phyloP scores from a whole-genome alignment of 441 rosid genomes.

The Bruguiera hainesii region DNA sequence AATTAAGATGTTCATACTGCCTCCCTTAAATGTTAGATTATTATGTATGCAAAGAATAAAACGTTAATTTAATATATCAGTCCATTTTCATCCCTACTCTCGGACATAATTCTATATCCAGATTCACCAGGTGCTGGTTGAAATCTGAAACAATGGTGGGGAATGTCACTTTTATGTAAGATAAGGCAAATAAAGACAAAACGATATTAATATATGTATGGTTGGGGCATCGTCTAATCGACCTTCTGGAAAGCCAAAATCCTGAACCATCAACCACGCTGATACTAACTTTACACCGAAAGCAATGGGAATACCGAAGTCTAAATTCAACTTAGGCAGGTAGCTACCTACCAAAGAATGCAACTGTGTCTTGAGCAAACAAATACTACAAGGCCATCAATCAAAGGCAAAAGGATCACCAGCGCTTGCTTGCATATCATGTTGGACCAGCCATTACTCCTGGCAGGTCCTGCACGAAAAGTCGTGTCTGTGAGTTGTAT shows the following conservation, averaged over 20 bases:
- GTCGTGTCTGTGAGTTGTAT: background rate
- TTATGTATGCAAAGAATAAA: too few species aligned
- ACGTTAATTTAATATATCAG: too few species aligned
- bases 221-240: background rate
- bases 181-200: background rate
- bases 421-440: conserved; percentile 4
- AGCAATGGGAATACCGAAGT: conserved; percentile 8
- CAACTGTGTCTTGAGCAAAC: conserved; percentile 11
- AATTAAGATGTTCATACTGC: too few species aligned
- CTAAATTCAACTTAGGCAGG: conserved; percentile 11
- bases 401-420: background rate
- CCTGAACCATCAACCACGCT: background rate
- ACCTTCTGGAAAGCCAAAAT: conserved; percentile 4
- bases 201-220: background rate
- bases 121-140: too few species aligned
- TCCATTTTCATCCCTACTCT: too few species aligned
- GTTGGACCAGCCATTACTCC: background rate
- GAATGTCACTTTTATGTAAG: background rate
- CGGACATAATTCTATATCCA: too few species aligned
- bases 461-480: background rate
- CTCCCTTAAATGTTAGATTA: too few species aligned
- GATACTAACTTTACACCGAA: conserved; percentile 19
- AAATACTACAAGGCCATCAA: conserved; percentile 1
- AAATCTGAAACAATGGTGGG: too few species aligned
- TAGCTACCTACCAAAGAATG: conserved; percentile 20